A percentile compares a stretch with the other conserved stretches of the same genome.
Conservation (phyloP, 352 stramenopile genomes). For the Phytopythium chamaehyphon region DNA sequence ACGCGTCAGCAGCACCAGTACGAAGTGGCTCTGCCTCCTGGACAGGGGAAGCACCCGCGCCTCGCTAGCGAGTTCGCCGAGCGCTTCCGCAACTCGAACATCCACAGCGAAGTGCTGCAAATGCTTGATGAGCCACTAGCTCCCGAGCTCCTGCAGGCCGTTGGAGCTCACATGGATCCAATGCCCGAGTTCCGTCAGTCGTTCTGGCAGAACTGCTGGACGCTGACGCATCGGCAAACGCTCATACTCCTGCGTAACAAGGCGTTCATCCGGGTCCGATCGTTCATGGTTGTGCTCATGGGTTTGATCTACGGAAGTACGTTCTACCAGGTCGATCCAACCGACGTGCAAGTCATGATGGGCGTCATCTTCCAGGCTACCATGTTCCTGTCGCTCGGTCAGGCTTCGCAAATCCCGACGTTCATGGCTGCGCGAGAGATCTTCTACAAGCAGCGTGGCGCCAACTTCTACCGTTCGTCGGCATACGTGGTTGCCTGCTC, state of each 20-base stretch:
- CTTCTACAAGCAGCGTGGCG: slow-evolving; percentile 80
- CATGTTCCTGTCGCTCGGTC: slow-evolving; percentile 72
- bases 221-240: slow-evolving; percentile 45
- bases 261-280: slow-evolving; percentile 32
- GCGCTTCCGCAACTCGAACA: slow-evolving; percentile 23
- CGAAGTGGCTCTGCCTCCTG: slow-evolving; percentile 11
- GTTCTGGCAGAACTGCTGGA: slow-evolving; percentile 29
- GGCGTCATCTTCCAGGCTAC: slow-evolving; percentile 73
- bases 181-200: slow-evolving; percentile 40
- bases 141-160: slow-evolving; percentile 22
- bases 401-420: slow-evolving; percentile 63
- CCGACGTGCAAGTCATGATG: slow-evolving; percentile 37
- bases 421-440: slow-evolving; percentile 59
- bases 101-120: slow-evolving; percentile 21
- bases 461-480: slow-evolving; percentile 76
- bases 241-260: slow-evolving; percentile 49
- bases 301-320: slow-evolving; percentile 30
- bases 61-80: slow-evolving; percentile 29
- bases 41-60: slow-evolving; percentile 17
- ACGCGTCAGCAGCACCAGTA: slow-evolving; percentile 40
- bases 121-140: slow-evolving; percentile 20
- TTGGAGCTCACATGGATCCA: slow-evolving; percentile 20
- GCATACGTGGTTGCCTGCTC: slow-evolving; percentile 56
- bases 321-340: slow-evolving; percentile 43
- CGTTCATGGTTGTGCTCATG: slow-evolving; percentile 37